A percentile compares a stretch with the other conserved stretches of the same genome.
phyloP scores from a whole-genome alignment of 202 grass and related monocot species.

The Elaeis oleifera region DNA sequence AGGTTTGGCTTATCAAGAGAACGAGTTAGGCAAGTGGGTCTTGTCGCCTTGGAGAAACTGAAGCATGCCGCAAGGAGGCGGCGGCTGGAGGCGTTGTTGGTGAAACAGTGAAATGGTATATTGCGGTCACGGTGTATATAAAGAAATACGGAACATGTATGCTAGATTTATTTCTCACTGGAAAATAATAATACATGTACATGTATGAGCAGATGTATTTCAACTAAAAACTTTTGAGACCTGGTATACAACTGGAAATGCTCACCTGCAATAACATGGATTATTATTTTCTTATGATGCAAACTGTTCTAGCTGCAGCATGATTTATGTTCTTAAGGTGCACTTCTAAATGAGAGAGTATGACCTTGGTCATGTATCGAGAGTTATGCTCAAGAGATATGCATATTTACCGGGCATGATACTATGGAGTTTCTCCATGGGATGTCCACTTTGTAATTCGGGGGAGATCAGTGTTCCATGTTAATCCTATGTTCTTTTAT shows the following conservation, averaged over 20 bases:
- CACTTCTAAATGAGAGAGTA: no score
- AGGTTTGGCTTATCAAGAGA: constrained; percentile 94
- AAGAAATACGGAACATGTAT: neutral
- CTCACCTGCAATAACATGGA: constrained; percentile 26
- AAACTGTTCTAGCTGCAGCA: no score
- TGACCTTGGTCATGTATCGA: no score
- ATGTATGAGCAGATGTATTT: neutral
- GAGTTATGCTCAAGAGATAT: no score
- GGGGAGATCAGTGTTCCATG: no score
- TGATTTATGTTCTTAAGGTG: no score
- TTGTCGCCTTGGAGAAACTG: constrained; percentile 88
- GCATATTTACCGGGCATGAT: no score
- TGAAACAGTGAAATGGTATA: constrained; percentile 42
- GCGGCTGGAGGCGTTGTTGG: constrained; percentile 58
- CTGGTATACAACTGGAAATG: neutral
- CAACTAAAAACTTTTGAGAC: neutral
- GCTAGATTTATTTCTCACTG: constrained; percentile 4
- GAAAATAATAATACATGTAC: constrained; percentile 1
- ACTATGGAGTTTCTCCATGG: no score
- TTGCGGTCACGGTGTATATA: neutral
- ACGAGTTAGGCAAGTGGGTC: constrained; percentile 81
- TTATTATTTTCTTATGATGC: constrained; percentile 16
- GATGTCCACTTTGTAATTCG: no score
- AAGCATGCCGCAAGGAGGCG: constrained; percentile 78
- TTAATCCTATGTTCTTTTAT: no score